A percentile compares a stretch with the other conserved stretches of the same genome.
phyloP scores from a whole-genome alignment of 352 stramenopile species.

The Nothophytophthora sp. region DNA sequence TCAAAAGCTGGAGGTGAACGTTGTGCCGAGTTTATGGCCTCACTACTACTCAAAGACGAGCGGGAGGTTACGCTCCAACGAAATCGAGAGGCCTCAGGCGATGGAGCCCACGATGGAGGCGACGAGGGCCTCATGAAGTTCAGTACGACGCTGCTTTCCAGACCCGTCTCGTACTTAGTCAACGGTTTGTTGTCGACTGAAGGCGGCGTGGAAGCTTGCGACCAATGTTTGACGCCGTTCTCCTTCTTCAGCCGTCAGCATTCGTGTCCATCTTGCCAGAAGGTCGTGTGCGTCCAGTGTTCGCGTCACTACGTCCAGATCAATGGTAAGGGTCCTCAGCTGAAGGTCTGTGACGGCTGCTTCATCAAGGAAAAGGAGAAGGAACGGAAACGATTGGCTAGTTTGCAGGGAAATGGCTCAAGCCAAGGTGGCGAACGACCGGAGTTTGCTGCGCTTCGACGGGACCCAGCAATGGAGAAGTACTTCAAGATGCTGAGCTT shows the following conservation, averaged over 20 bases:
- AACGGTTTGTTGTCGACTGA: conserved; percentile 53
- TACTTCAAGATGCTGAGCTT: conserved; percentile 89
- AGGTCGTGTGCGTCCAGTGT: conserved; percentile 57
- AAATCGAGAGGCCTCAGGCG: conserved; percentile 19
- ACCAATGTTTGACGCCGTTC: conserved; percentile 63
- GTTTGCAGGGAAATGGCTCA: conserved; percentile 9
- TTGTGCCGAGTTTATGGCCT: conserved; percentile 45
- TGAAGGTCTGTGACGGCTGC: conserved; percentile 73
- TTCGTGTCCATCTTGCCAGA: conserved; percentile 49
- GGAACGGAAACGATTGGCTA: conserved; percentile 42
- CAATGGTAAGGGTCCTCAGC: conserved; percentile 35
- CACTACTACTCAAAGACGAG: conserved; percentile 42
- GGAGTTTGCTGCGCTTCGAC: conserved; percentile 53
- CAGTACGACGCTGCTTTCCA: conserved; percentile 53
- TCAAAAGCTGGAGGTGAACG: conserved; percentile 36
- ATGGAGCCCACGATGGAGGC: conserved; percentile 10
- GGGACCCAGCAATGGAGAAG: conserved; percentile 71
- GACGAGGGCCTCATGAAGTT: conserved; percentile 51
- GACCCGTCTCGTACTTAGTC: conserved; percentile 70
- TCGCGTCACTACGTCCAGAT: conserved; percentile 57
- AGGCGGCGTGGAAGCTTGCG: conserved; percentile 30
- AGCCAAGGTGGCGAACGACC: conserved; percentile 32
- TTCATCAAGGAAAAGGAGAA: conserved; percentile 74
- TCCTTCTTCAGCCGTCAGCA: conserved; percentile 76
- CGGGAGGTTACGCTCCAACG: conserved; percentile 49